Evolutionary conservation across 2,329 filamentous ascomycete species (phyloP), one percentile per base, ranked within the genome.

Genomic region (Annulohypoxylon truncatum): DNA sequence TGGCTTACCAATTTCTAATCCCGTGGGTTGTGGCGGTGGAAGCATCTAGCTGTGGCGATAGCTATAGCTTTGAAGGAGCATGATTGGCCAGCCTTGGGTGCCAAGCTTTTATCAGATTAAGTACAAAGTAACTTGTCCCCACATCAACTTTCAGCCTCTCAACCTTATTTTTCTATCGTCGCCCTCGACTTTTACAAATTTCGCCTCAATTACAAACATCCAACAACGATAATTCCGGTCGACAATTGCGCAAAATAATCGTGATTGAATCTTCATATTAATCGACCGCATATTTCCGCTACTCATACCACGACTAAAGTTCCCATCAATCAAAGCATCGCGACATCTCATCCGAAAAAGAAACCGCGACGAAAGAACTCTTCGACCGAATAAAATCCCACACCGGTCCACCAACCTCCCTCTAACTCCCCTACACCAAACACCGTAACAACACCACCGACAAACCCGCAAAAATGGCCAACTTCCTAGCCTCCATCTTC

Each of bases 401-500:
- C 15, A 29, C 13, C 10, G 5, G 33, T 10, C 26, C 4, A 9
- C 24, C 26, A 10, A 46, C 22, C 13, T 20, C 35, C 22, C 20
- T n/a, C 24, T 31, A 47, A 28, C 12, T 12, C 10, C 26, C 8
- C 20, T 5, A 22, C 10, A 1, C 42, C 18, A 42, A 42, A 33
- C 7, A 26, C 5, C 50, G n/a, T n/a, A n/a, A n/a, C n/a, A 5
- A 3, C 15, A 38, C 24, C 20, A 18, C 20, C 20, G 15, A 29
- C 33, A 35, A 50, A 33, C 10, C 38, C 29, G 1, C 56, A 18
- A 67, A 47, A 24, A 97, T 97, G 94, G 94, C 94, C 77, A 97
- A 97, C 86, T 98, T 97, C 80, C 92, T 99, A 80, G 96, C 96
- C 77, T 97, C 94, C 79, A 99, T 99, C 84, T 99, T 99, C 86